Percentiles rank a stretch among this genome's conserved stretches.
These are phyloP conservation scores for Suillus lakei DNA, from an alignment of 768 basidiomycete species.

Conservation along the genomic window DNA sequence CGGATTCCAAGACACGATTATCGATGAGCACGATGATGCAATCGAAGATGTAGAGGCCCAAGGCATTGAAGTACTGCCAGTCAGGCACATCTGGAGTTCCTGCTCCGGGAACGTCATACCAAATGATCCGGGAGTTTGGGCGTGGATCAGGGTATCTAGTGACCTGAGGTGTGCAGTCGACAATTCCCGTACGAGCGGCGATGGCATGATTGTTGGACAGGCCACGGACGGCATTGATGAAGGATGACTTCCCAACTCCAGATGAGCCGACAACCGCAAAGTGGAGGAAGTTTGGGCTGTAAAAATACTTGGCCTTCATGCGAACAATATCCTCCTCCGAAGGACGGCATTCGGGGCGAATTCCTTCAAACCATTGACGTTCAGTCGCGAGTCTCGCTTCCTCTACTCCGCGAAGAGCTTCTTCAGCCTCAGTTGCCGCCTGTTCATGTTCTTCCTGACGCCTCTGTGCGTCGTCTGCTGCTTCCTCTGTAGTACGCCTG, in stretches of 20 bases:
- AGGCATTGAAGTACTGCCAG: slow-evolving; percentile 31
- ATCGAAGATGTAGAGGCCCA: slow-evolving; percentile 25
- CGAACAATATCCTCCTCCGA: slow-evolving; percentile 15
- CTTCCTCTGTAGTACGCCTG: neutral
- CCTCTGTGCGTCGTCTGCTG: slow-evolving; percentile 1
- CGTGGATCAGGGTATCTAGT: slow-evolving; percentile 24
- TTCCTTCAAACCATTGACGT: neutral
- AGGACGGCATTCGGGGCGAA: slow-evolving; percentile 19
- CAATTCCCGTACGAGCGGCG: slow-evolving; percentile 29
- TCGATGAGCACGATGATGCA: slow-evolving; percentile 15
- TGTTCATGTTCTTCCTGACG: slow-evolving; percentile 5
- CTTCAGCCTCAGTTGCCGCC: slow-evolving; percentile 23
- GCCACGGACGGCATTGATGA: slow-evolving; percentile 35
- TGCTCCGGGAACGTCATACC: slow-evolving; percentile 36
- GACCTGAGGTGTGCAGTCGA: slow-evolving; percentile 11
- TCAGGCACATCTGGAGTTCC: slow-evolving; percentile 24
- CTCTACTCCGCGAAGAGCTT: slow-evolving; percentile 22
- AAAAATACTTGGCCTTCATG: neutral
- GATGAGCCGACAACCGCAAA: slow-evolving; percentile 31
- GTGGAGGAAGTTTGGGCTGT: slow-evolving; percentile 24
- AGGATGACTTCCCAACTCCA: slow-evolving; percentile 34
- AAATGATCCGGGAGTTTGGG: slow-evolving; percentile 18
- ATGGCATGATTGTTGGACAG: slow-evolving; percentile 18
- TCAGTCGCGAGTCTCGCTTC: slow-evolving; percentile 25
- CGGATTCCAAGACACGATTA: slow-evolving; percentile 9